Evolutionary conservation across 1,139 yeast genomes (phyloP), one percentile per base, ranked within the genome.

Genomic region (Suhomyces taliae): DNA sequence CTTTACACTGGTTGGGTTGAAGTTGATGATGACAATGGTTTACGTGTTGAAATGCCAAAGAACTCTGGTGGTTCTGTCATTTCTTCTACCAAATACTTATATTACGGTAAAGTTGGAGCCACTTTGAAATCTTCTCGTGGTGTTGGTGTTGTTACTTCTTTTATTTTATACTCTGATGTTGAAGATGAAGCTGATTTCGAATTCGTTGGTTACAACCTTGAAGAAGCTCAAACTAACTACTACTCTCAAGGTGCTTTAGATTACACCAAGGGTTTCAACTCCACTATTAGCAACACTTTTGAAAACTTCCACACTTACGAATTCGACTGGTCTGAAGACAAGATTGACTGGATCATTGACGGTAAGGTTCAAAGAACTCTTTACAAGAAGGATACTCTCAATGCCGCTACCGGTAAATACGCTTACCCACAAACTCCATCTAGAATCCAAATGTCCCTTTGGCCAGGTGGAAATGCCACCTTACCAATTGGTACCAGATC

Each of bases 161-260:
- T 85, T 58, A 89, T 90, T 64, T 68, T 89, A 50, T 87, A 83
- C 70, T 87, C 96, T 2, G 90, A 88, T 59, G 90, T 87, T 38
- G 84, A 86, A 68, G 97, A 90, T 71, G 97, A 91, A 76, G 79
- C 91, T 59, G 97, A 90, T 78, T 85, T 71, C 61, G 97, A 90
- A 71, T 85, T 82, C 58, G 84, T 90, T 48, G 98, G 98, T 51
- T 78, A 79, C 57, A 80, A 87, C 61, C 70, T 87, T 58, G 74
- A 75, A 14, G 65, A 70, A 34, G 87, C 83, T 1, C 93, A 90
- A 71, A 72, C 90, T 26, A 90, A 90, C 70, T 90, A 65, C 74
- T 90, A 87, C 69, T 82, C 81, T 64, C 83, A 86, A 62, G 97
- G 95, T 64, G 66, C 72, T 31, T 73, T 85, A 60, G 79, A 88